Evolutionary conservation across 1,284 basidiomycete species (phyloP), one percentile per base, ranked within the genome.

Genomic region (Trametes pubescens): DNA sequence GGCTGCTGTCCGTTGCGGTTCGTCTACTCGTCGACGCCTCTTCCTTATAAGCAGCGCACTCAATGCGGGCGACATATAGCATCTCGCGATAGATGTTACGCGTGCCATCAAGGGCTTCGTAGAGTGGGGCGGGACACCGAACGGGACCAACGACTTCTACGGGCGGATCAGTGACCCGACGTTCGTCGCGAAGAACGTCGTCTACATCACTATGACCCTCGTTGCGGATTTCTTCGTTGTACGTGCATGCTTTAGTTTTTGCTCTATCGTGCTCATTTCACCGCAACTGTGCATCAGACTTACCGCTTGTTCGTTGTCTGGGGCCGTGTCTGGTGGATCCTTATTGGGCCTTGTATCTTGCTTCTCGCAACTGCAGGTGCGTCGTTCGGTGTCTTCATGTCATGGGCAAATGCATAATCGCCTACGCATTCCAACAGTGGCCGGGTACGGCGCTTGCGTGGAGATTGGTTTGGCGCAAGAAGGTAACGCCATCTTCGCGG

Each of bases 191-290:
- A 69, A 69, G 63, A 61, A 66, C 46, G 67, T 66, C 43, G 56
- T 69, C 11, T 69, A 66, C 47, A 69, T 69, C 61, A 66, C 60
- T 24, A 66, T 65, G 65, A 69, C 67, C 6, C 57, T 69, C 40
- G 58, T 69, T 37, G 67, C 59, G 18, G 67, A 69, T n/a, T 54
- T 58, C 11, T 69, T 69, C 54, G 67, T 66, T 16, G 61, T 62
- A 58, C 4, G 61, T 48, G 26, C 51, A 22, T 24, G 9, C 29
- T 46, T 11, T 16, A 0, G 2, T 46, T 4, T 26, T 9, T n/a
- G 9, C 21, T 44, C n/a, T 16, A 11, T 22, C 10, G 21, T 24
- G n/a, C 35, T n/a, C 4, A 9, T 24, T 22, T 54, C 9, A 54
- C 51, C 8, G 18, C 14, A 14, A 11, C 21, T 6, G 13, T 14